Evolutionary conservation across 495 filamentous ascomycete species (phyloP), one percentile per base, ranked within the genome.

Genomic region (Penicillium egyptiacum): DNA sequence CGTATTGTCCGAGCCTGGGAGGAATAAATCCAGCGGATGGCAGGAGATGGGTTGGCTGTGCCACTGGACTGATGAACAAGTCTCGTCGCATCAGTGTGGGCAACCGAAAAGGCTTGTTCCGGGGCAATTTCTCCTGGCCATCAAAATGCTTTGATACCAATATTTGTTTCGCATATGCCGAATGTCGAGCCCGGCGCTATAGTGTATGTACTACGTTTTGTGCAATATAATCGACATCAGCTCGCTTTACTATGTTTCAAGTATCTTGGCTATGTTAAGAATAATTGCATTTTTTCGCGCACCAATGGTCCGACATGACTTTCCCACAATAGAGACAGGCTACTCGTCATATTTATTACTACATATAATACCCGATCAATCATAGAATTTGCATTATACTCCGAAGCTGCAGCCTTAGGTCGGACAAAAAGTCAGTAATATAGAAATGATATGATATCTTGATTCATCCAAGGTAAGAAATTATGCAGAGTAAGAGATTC

Each of bases 181-280:
- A 53, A 56, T 59, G 28, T 57, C 57, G 52, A 67, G 59, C 33
- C 31, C 53, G 42, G 57, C 59, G 56, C 56, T 58, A 59, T 57
- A 54, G 58, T 68, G 61, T 67, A 65, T 65, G 57, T 69, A 67
- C 66, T 69, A 65, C 65, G 57, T 65, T 69, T 61, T 60, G 61
- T 58, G 64, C 59, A 55, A 59, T 65, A 59, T 63, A 64, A 48
- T 57, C 59, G 61, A 69, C 61, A 57, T 43, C 22, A 40, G 53
- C 59, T 69, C 66, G 55, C 45, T 65, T 64, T 64, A 54, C 43
- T 58, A 17, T 56, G 39, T 57, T 62, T 17, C 50, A 53, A 53
- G 12, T 40, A n/a, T 45, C 8, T 44, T 3, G 14, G 30, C 1
- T 33, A 40, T 20, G 6, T 17, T 22, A 19, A 4, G 20, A n/a